Evolutionary conservation across 2,329 filamentous ascomycete species (phyloP), one percentile per base, ranked within the genome.

Genomic region (Parafenestella ontariensis): DNA sequence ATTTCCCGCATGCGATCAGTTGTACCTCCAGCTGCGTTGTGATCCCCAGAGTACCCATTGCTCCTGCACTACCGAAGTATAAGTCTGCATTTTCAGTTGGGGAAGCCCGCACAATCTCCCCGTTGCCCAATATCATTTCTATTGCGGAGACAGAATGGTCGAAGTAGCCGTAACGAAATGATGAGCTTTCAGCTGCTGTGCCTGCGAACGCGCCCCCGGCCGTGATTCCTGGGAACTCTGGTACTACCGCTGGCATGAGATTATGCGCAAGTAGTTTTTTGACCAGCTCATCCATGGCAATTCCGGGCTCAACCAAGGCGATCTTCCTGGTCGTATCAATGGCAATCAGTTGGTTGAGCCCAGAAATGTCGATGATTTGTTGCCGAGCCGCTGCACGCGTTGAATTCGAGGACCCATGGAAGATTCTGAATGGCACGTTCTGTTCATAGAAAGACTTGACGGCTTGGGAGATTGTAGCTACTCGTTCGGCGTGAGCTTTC

Each of bases 201-300:
- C 86, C 87, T 0, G 85, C 80, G 64, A 86, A 89, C 0, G 83
- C 85, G 1, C 87, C 86, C 7, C 86, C 87, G 0, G 82, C 83
- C 0, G 87, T 89, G 56, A 88, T 89, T 0, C 85, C 85, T 82
- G 0, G 86, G 84, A 54, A 89, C 58, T 89, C 87, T 81, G 88
- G 87, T 3, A 89, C 85, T 0, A 89, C 85, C 37, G 13, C 20
- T 10, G 51, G 43, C 1, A 89, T 73, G 0, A 89, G 75, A 0
- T 82, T 81, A 41, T 83, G 65, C 6, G 75, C 70, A 40, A 86
- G 62, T 0, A 85, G 85, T 0, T 79, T 82, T 49, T 81, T 78
- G 0, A 88, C 79, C 0, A 89, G 76, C 0, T 75, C 72, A 49
- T 87, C 85, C 85, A 89, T 89, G 0, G 85, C 78, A 2, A 89